Base-by-base conservation (phyloP, 2,329 filamentous ascomycete species). In the Exophiala sideris region DNA sequence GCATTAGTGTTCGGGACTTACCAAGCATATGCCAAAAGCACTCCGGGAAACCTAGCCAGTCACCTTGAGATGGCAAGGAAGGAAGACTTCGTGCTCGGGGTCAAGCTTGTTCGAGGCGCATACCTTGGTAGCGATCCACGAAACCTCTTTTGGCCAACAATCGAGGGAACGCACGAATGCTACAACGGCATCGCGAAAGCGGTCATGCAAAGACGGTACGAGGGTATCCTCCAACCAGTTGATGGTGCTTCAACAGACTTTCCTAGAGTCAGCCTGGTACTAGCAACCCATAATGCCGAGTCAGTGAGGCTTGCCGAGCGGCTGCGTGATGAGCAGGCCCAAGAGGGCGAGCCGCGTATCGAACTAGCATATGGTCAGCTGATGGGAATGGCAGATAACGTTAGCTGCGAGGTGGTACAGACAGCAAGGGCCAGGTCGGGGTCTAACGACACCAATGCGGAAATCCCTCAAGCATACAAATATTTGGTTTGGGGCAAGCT, bases 1-100 rank as follows among this genome's bases (percentile, higher is more conserved):
- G 85, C 88, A 3, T 80, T 91, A 48, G 79, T 96, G 52, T 95
- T 91, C 72, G 85, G 85, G 58, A 90, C 87, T 0, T 91, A 91
- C 70, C 88, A 91, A 70, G 85, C 85, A 1, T 91, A 91, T 70
- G 79, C 89, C 46, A 88, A 88, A 70, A 75, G 76, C 10, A 79
- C 79, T 0, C 81, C 86, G 0, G 64, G 68, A 2, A 77, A 81
- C 1, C 70, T 91, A 1, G 76, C 78, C 12, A 64, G 67, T 1
- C 86, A 91, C 66, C 79, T 91, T 2, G 73, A 75, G 3, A 65
- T 72, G 3, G 87, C 87, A 0, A 71, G 75, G 10, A 67, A 77
- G 45, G 82, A 83, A 12, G 77, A 77, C 1, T 90, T 88, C 63
- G 81, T 82, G 0, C 73, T 90, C 1, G 88, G 88, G 9, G 79